Percentiles rank a stretch among this genome's conserved stretches.
Evolutionary conservation across 1,139 yeast species (phyloP).

Genomic region (Kurtzmaniella quercitrusa): DNA sequence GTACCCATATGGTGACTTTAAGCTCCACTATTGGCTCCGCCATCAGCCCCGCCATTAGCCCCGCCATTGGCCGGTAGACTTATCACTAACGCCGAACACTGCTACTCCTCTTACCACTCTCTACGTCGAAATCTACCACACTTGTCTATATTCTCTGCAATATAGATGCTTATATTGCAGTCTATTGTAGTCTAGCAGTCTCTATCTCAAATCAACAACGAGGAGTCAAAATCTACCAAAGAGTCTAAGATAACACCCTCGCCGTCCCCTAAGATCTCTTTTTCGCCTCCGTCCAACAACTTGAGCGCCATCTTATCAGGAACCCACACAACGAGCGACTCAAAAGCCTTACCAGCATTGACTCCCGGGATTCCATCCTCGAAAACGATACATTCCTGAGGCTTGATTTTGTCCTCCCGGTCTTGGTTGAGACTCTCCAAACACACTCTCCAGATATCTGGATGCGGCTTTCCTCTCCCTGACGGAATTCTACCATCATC

Average conservation of each 20-base stretch:
- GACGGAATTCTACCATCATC: slow-evolving; percentile 78
- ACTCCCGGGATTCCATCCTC: slow-evolving; percentile 96
- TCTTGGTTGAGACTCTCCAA: slow-evolving; percentile 60
- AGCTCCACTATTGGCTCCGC: too few relatives aligned
- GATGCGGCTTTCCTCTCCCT: slow-evolving; percentile 89
- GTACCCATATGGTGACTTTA: too few relatives aligned
- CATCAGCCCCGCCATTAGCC: too few relatives aligned
- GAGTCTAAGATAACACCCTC: slow-evolving; percentile 55
- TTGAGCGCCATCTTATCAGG: slow-evolving; percentile 73
- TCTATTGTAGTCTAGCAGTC: too few relatives aligned
- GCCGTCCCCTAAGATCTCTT: slow-evolving; percentile 39
- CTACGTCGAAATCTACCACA: too few relatives aligned
- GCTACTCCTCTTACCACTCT: too few relatives aligned
- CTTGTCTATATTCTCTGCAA: too few relatives aligned
- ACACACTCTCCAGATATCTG: slow-evolving; percentile 88
- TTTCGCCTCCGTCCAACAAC: slow-evolving; percentile 42
- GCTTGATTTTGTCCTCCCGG: slow-evolving; percentile 26
- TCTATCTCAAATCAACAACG: too few relatives aligned
- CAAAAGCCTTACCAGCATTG: slow-evolving; percentile 74
- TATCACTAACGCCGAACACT: too few relatives aligned
- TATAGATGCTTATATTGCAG: too few relatives aligned
- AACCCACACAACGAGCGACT: slow-evolving; percentile 87
- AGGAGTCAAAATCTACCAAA: slow-evolving; percentile 44
- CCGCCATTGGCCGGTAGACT: too few relatives aligned
- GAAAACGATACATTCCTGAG: slow-evolving; percentile 75